phyloP scores from a whole-genome alignment of 78 protist species.

The Creolimax fragrantissima region DNA sequence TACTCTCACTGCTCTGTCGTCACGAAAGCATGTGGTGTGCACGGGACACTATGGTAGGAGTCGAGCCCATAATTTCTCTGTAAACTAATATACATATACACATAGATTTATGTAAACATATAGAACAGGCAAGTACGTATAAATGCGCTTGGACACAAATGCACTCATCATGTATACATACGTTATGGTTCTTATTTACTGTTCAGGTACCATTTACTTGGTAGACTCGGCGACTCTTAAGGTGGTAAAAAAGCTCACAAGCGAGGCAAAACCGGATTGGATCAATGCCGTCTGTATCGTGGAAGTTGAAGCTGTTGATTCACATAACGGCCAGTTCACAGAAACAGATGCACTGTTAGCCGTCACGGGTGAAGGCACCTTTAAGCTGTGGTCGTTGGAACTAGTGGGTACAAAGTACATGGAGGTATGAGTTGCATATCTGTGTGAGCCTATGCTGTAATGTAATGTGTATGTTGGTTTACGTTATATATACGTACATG shows the following conservation, averaged over 20 bases:
- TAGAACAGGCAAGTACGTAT: no score
- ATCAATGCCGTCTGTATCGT: background rate
- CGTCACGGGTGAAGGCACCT: background rate
- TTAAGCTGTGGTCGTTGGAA: conserved; percentile 13
- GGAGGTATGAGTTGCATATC: background rate
- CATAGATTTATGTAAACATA: no score
- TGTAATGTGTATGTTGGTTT: background rate
- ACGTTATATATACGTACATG: background rate
- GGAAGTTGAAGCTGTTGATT: background rate
- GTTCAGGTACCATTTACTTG: no score
- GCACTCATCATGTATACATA: no score
- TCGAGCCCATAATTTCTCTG: no score
- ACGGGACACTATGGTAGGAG: background rate
- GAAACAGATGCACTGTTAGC: background rate
- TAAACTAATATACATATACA: no score
- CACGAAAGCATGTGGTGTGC: background rate
- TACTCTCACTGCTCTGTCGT: background rate
- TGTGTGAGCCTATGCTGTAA: background rate
- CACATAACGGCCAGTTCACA: background rate
- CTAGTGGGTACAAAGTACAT: background rate
- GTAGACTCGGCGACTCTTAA: background rate
- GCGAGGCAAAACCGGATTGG: background rate
- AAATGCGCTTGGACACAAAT: no score
- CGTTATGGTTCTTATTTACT: no score
- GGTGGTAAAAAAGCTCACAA: background rate